Percentiles rank a stretch among this genome's conserved stretches.
Conservation (phyloP, 495 filamentous ascomycete species). For the Penicillium pancosmium region DNA sequence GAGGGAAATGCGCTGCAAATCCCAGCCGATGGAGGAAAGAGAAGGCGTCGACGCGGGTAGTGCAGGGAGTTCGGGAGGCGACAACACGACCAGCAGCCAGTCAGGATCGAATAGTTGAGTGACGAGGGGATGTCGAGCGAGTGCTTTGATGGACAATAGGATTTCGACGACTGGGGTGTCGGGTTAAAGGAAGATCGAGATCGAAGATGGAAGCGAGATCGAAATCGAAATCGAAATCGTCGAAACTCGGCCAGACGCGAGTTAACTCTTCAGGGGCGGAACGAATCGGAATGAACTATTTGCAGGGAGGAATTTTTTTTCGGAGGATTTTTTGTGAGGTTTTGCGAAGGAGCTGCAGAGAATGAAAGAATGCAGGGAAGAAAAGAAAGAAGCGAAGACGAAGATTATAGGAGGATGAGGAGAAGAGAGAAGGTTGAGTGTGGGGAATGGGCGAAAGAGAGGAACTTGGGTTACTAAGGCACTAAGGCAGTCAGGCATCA, state of each 20-base stretch:
- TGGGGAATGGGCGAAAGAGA: slow-evolving; percentile 30
- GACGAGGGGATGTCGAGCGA: background rate
- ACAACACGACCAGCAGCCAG: slow-evolving; percentile 23
- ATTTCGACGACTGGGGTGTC: background rate
- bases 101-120: slow-evolving; percentile 11
- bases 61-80: slow-evolving; percentile 12
- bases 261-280: slow-evolving; percentile 29
- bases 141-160: background rate
- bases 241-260: slow-evolving; percentile 31
- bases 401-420: slow-evolving; percentile 20
- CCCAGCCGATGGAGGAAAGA: slow-evolving; percentile 30
- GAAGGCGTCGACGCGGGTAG: slow-evolving; percentile 26
- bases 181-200: slow-evolving; percentile 7
- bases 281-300: slow-evolving; percentile 31
- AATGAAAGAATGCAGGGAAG: slow-evolving; percentile 41
- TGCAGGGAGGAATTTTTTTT: slow-evolving; percentile 28
- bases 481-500: slow-evolving; percentile 9
- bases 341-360: slow-evolving; percentile 30
- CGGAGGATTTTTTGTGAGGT: slow-evolving; percentile 23
- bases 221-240: slow-evolving; percentile 14
- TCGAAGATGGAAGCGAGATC: background rate
- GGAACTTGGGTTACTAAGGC: background rate
- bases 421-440: slow-evolving; percentile 28
- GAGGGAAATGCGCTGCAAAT: slow-evolving; percentile 51
- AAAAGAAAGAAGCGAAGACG: slow-evolving; percentile 38